Base-by-base conservation (phyloP, 2,329 filamentous ascomycete genomes). In the Fusarium brachygibbosum region DNA sequence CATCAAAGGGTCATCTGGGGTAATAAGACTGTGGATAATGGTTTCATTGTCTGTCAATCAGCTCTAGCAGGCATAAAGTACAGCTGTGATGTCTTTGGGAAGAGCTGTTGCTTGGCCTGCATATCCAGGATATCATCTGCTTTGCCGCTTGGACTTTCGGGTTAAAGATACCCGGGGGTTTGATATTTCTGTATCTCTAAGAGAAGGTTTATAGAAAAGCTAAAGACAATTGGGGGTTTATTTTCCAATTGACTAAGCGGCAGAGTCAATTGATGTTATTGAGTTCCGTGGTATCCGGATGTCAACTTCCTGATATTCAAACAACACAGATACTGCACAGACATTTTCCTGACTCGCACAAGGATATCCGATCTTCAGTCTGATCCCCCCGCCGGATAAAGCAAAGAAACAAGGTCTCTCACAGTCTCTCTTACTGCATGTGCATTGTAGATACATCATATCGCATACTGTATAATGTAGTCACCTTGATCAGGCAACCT, bases 31-130 rank as follows among this genome's bases (percentile, higher is more conserved):
- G 66, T 48, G 66, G 61, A 58, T 57, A 60, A 58, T 42, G 61
- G 66, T 69, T 72, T 56, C 69, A 74, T 69, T 54, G 3, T 10
- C n/a, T 49, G 31, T 13, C 9, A 55, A 65, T 57, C 54, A 55
- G 61, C 44, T 60, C 41, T 62, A 57, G 52, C 29, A 12, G 31
- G 58, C 21, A 44, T 50, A 49, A 31, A 35, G 25, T 40, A 17
- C 35, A 25, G 32, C 21, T 29, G 40, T 21, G 25, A 38, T 50
- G 28, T 35, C 38, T 63, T 44, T 51, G 42, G 38, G 44, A 44
- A 44, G 29, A 50, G 37, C 54, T 35, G 66, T 35, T 45, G 48
- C 40, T 23, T 63, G 66, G 66, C 46, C 56, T 67, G 66, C 61
- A 69, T 25, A 41, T 49, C 55, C 42, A 44, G 65, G 23, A 64